Conservation (phyloP, 305 asterid species). For the Rubia peregrina region DNA sequence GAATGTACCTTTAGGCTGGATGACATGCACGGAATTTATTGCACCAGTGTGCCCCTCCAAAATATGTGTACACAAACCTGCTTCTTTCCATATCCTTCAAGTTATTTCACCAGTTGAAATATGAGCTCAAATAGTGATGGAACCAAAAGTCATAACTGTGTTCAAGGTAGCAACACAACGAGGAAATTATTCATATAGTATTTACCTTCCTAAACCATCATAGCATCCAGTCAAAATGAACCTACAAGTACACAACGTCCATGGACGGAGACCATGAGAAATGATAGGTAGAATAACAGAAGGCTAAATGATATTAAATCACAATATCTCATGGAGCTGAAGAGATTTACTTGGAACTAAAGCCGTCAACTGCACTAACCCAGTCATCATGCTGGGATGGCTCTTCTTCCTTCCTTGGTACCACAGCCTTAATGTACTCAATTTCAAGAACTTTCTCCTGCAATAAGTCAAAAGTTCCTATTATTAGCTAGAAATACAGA, state of each 20-base stretch:
- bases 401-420: constrained; percentile 72
- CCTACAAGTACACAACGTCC: constrained; percentile 30
- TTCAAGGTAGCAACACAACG: background rate
- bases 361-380: constrained; percentile 96
- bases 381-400: constrained; percentile 84
- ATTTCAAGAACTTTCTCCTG: constrained; percentile 88
- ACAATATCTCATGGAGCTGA: background rate
- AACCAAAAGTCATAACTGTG: background rate
- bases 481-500: constrained; percentile 8
- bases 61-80: constrained; percentile 68
- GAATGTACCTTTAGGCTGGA: constrained; percentile 50
- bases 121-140: constrained; percentile 7
- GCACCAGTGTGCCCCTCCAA: constrained; percentile 87
- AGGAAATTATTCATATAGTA: background rate
- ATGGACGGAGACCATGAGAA: background rate
- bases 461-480: constrained; percentile 14
- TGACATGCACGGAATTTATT: constrained; percentile 59
- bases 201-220: constrained; percentile 89
- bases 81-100: constrained; percentile 78
- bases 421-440: constrained; percentile 80
- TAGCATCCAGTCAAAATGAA: constrained; percentile 84
- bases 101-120: constrained; percentile 15
- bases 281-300: background rate
- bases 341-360: constrained; percentile 50
- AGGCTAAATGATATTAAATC: background rate